Base-by-base conservation (phyloP, 1,139 yeast species). In the Hansenula lynferdii region DNA sequence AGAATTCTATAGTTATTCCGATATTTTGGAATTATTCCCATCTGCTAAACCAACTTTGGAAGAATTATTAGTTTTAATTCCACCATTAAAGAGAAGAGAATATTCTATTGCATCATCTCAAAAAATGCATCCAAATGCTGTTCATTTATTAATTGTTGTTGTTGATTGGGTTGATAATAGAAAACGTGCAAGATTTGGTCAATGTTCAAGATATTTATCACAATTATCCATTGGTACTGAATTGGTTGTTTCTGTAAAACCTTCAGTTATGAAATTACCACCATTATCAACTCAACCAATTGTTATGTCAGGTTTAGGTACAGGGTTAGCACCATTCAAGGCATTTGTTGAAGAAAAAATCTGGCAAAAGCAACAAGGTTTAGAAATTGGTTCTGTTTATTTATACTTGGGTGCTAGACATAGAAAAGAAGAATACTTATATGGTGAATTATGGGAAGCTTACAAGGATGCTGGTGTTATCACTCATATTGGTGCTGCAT, bases 51-150 rank as follows among this genome's bases (percentile, higher is more conserved):
- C 97, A 19, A 56, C 77, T n/a, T 69, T 85, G 44, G 72, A 72
- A 41, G 89, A 85, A 31, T 73, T 92, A 54, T 77, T 82, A 27
- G 74, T 75, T 52, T 65, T 90, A 41, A 75, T 92, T 51, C 76
- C 95, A 19, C 94, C 96, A 22, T 73, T 90, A 61, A 92, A 92
- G 72, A 83, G 98, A 70, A 85, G 98, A 70, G 98, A 92, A 65
- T 92, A 92, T 61, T 90, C 97, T n/a, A 92, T 92, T 64, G 97
- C 98, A 5, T 89, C 97, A 2, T 90, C 97, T 25, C 98, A 92
- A 65, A 85, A 75, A 60, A 71, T 85, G 53, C 97, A 90, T 65
- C 86, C 92, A 42, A 86, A 85, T 59, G 92, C 92, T 25, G 89
- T 92, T 36, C 97, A 90, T 59, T 69, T 92, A 58, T 75, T 92